Conservation (phyloP, 1,284 basidiomycete species). For the Ustilago curta region DNA sequence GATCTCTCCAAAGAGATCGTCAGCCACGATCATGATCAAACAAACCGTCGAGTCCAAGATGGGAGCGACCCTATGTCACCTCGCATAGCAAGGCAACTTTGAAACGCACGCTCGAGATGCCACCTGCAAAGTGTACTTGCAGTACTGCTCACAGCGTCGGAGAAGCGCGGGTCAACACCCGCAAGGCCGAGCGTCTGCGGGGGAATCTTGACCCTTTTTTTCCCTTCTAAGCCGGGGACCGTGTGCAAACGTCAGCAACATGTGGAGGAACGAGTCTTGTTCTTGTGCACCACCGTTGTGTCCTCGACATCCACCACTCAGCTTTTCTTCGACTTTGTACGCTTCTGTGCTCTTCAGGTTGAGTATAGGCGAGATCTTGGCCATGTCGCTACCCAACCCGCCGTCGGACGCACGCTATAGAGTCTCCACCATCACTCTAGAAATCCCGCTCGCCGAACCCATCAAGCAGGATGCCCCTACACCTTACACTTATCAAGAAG, state of each 20-base stretch:
- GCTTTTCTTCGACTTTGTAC: background rate
- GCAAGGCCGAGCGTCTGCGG: background rate
- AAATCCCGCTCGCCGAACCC: conserved; percentile 46
- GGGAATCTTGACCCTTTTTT: background rate
- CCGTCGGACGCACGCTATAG: conserved; percentile 30
- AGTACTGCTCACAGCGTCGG: background rate
- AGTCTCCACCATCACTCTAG: conserved; percentile 57
- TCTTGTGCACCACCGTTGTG: background rate
- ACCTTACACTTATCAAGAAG: conserved; percentile 35
- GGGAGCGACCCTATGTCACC: too few relatives aligned
- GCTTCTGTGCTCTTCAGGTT: background rate
- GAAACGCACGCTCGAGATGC: background rate
- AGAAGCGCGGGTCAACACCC: conserved; percentile 1
- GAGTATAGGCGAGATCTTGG: background rate
- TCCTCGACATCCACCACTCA: background rate
- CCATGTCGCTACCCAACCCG: conserved; percentile 36
- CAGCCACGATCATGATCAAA: too few relatives aligned
- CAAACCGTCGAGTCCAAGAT: too few relatives aligned
- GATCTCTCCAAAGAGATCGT: too few relatives aligned
- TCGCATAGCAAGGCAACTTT: too few relatives aligned
- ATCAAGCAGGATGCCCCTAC: conserved; percentile 31
- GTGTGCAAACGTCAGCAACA: conserved; percentile 1
- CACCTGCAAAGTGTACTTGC: background rate
- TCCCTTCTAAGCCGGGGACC: background rate
- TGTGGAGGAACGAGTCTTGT: background rate